Evolutionary conservation across 78 protist species (phyloP).

Genomic region (Dictyostelium intermedium): DNA sequence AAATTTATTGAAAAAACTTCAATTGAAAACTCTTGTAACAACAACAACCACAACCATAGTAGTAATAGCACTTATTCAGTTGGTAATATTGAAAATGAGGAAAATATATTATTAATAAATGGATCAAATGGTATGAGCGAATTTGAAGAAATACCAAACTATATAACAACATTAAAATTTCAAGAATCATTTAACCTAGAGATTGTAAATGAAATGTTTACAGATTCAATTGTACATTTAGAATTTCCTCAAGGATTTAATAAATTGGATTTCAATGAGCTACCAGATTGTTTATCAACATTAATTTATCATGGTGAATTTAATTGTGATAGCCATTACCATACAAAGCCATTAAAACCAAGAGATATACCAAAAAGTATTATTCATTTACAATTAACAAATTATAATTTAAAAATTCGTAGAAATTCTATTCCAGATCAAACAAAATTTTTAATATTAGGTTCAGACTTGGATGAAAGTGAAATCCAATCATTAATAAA

Average conservation of each 20-base stretch:
- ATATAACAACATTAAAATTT: not conserved
- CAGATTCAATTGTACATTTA: not conserved
- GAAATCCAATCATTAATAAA: not conserved
- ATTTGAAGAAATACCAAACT: not conserved
- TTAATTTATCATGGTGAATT: not conserved
- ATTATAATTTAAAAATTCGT: not conserved
- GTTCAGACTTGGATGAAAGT: not conserved
- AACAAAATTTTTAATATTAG: not conserved
- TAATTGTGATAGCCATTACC: not conserved
- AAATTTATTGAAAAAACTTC: not conserved
- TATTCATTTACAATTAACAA: not conserved
- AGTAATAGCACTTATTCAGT: not conserved
- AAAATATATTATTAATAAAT: not conserved
- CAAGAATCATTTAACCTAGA: not conserved
- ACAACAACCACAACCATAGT: not conserved
- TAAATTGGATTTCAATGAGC: not conserved
- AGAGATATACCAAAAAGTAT: not conserved
- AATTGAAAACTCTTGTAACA: not conserved
- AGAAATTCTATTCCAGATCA: not conserved
- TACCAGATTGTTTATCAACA: constrained; percentile 14
- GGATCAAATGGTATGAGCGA: not conserved
- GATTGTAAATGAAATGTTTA: not conserved
- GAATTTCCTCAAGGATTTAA: not conserved
- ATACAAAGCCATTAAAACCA: not conserved
- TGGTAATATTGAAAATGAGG: not conserved